A percentile compares a stretch with the other conserved stretches of the same genome.
These are phyloP conservation scores for Globisporangium megalacanthum DNA, from an alignment of 352 stramenopile species.

Conservation along the genomic window DNA sequence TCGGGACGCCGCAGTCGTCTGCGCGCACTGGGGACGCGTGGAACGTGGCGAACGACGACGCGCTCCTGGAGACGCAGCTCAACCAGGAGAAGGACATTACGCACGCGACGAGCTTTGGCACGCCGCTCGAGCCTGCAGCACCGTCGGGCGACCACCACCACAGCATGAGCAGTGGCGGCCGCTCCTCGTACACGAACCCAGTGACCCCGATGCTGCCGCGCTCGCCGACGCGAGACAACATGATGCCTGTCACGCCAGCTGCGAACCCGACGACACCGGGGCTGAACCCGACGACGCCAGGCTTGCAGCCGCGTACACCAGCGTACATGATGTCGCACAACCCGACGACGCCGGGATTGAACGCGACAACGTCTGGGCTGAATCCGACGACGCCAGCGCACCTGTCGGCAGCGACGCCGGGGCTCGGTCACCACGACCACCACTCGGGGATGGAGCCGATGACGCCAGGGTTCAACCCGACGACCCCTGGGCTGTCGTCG, in stretches of 20 bases:
- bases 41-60: conserved; percentile 86
- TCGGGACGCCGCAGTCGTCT: conserved; percentile 68
- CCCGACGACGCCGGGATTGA: conserved; percentile 72
- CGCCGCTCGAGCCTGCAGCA: conserved; percentile 69
- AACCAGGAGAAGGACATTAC: conserved; percentile 89
- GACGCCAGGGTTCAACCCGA: conserved; percentile 86
- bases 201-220: conserved; percentile 50
- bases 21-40: conserved; percentile 61
- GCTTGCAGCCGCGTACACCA: conserved; percentile 66
- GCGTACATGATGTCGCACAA: conserved; percentile 78
- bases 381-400: conserved; percentile 70
- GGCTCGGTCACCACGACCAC: conserved; percentile 47
- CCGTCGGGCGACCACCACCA: conserved; percentile 45
- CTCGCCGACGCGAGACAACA: conserved; percentile 57
- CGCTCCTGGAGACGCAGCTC: conserved; percentile 79
- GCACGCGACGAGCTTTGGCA: conserved; percentile 82
- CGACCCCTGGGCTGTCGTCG: conserved; percentile 66
- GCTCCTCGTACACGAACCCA: conserved; percentile 42
- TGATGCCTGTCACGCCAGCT: conserved; percentile 63
- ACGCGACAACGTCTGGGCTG: conserved; percentile 73
- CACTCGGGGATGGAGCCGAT: conserved; percentile 80
- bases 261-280: conserved; percentile 71
- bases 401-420: conserved; percentile 65
- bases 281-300: conserved; percentile 78
- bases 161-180: conserved; percentile 40